These are phyloP conservation scores for Hordeum marinum DNA, from an alignment of 176 grass and related monocot genomes.

Conservation along the genomic window DNA sequence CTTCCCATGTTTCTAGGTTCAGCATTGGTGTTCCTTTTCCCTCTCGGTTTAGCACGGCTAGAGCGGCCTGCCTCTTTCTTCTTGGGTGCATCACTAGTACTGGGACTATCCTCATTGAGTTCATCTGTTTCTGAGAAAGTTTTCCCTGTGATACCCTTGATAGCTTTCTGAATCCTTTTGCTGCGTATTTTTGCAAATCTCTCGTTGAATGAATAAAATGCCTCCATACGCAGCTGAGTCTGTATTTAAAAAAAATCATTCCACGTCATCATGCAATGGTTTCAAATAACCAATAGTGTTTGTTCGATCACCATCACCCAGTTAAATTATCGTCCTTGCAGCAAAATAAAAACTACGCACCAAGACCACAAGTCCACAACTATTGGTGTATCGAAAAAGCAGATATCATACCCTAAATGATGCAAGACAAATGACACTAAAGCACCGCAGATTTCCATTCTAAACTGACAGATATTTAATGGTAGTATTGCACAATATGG, in stretches of 20 bases:
- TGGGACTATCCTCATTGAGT: constrained; percentile 46
- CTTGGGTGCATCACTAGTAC: constrained; percentile 31
- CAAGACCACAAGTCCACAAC: not conserved
- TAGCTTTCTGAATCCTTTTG: constrained; percentile 91
- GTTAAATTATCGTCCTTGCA: constrained; percentile 11
- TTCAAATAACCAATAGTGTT: constrained; percentile 8
- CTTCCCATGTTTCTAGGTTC: not conserved
- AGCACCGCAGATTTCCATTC: not conserved
- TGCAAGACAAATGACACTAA: not conserved
- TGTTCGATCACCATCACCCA: not conserved
- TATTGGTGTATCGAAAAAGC: not conserved
- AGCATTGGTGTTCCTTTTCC: constrained; percentile 31
- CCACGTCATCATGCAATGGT: constrained; percentile 19
- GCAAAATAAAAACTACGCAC: constrained; percentile 16
- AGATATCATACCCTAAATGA: constrained; percentile 1
- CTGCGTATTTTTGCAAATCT: constrained; percentile 98
- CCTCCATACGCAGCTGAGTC: constrained; percentile 86
- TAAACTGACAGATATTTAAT: constrained; percentile 1
- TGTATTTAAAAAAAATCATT: constrained; percentile 47
- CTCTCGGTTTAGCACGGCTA: constrained; percentile 31
- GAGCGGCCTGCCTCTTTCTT: constrained; percentile 36
- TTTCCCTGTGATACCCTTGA: constrained; percentile 88
- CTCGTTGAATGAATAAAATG: constrained; percentile 98
- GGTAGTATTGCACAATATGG: not conserved
- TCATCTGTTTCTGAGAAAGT: constrained; percentile 52